phyloP scores from a whole-genome alignment of 1,284 basidiomycete species.

The Malassezia nana region DNA sequence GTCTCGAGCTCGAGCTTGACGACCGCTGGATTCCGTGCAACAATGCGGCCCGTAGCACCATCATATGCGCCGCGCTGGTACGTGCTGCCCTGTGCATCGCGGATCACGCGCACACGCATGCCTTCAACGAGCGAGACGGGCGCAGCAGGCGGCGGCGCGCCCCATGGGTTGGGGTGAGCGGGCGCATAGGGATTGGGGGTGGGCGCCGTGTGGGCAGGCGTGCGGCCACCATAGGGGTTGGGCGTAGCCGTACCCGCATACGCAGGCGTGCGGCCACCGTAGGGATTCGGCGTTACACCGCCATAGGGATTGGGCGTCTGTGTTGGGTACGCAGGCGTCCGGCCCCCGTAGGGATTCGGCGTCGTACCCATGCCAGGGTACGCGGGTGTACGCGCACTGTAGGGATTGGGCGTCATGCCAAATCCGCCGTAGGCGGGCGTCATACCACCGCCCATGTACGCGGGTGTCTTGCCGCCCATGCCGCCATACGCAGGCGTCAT shows the following conservation, averaged over 20 bases:
- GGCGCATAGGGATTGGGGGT: conserved; percentile 13
- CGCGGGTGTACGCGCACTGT: conserved; percentile 38
- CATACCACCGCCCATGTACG: conserved; percentile 20
- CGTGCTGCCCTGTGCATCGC: not conserved
- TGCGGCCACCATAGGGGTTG: conserved; percentile 6
- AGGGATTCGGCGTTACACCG: not conserved
- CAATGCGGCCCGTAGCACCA: not conserved
- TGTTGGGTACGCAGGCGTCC: not conserved
- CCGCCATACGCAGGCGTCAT: conserved; percentile 25
- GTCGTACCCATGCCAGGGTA: conserved; percentile 17
- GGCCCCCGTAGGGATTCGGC: conserved; percentile 17
- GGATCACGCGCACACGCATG: conserved; percentile 15
- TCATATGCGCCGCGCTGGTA: conserved; percentile 21
- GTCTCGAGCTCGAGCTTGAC: conserved; percentile 10
- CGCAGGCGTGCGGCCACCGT: not conserved
- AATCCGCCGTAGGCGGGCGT: conserved; percentile 34
- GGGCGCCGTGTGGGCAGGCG: not conserved
- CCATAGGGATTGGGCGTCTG: conserved; percentile 16
- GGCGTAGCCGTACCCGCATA: conserved; percentile 1
- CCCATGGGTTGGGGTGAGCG: conserved; percentile 9
- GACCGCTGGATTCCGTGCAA: conserved; percentile 3
- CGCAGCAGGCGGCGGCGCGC: not conserved
- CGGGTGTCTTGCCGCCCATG: conserved; percentile 11
- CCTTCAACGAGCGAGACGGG: conserved; percentile 8
- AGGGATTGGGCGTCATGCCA: conserved; percentile 8